A percentile compares a stretch with the other conserved stretches of the same genome.
Conservation (phyloP, 2,329 filamentous ascomycete species). For the Davidsoniella australis region DNA sequence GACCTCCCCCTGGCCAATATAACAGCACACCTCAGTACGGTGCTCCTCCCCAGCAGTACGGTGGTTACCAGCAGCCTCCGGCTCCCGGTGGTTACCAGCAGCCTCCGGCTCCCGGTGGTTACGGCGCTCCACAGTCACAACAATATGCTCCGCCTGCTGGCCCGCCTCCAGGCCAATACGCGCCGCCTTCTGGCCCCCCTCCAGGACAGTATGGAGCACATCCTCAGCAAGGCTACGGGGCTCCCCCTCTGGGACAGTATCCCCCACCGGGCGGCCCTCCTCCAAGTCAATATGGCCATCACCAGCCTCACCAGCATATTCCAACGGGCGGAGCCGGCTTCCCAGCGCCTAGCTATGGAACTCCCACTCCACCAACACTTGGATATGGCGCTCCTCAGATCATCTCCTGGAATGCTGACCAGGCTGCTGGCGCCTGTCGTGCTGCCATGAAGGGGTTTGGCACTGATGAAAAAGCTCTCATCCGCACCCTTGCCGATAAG, state of each 20-base stretch:
- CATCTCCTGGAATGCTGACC: slow-evolving; percentile 49
- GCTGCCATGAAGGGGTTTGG: slow-evolving; percentile 88
- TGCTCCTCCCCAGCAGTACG: slow-evolving; percentile 5
- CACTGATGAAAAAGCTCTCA: slow-evolving; percentile 67
- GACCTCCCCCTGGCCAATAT: slow-evolving; percentile 11
- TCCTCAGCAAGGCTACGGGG: slow-evolving; percentile 22
- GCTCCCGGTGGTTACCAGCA: background rate
- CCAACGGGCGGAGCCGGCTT: slow-evolving; percentile 23
- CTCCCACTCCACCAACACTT: slow-evolving; percentile 47
- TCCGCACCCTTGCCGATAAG: slow-evolving; percentile 50
- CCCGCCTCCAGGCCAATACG: slow-evolving; percentile 14
- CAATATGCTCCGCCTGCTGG: slow-evolving; percentile 6
- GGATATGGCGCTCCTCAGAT: slow-evolving; percentile 61
- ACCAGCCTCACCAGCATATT: slow-evolving; percentile 16
- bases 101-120: background rate
- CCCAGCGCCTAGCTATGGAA: slow-evolving; percentile 21
- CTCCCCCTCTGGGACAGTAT: slow-evolving; percentile 15
- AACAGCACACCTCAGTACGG: background rate
- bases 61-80: slow-evolving; percentile 4
- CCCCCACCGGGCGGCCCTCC: slow-evolving; percentile 18
- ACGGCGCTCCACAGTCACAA: background rate
- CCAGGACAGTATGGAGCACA: slow-evolving; percentile 15
- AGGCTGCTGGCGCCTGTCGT: slow-evolving; percentile 54
- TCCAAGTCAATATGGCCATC: slow-evolving; percentile 17
- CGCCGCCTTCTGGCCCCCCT: slow-evolving; percentile 19